A percentile compares a stretch with the other conserved stretches of the same genome.
These are phyloP conservation scores for Phoma sp. DNA, from an alignment of 2,329 filamentous ascomycete genomes.

Conservation along the genomic window DNA sequence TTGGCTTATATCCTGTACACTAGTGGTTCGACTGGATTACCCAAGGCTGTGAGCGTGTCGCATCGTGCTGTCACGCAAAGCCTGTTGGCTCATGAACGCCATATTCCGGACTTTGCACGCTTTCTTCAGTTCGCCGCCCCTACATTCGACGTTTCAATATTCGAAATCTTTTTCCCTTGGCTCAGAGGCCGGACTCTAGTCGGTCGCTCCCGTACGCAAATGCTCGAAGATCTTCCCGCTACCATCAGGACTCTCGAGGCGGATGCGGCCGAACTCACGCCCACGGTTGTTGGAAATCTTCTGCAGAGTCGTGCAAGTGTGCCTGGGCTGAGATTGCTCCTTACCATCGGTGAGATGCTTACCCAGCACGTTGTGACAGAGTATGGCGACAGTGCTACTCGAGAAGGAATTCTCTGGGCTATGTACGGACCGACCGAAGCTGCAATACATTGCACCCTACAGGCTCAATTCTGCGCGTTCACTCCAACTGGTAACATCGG, in stretches of 20 bases:
- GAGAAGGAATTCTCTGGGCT: constrained; percentile 75
- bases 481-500: constrained; percentile 75
- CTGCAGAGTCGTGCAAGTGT: constrained; percentile 71
- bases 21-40: constrained; percentile 85
- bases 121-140: constrained; percentile 93
- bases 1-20: constrained; percentile 94
- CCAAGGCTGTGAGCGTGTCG: constrained; percentile 85
- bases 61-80: constrained; percentile 83
- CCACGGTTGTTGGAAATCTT: constrained; percentile 82
- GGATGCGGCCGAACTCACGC: constrained; percentile 88
- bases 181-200: constrained; percentile 76
- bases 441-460: constrained; percentile 86
- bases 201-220: constrained; percentile 69
- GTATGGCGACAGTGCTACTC: constrained; percentile 68
- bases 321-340: constrained; percentile 71
- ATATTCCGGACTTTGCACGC: constrained; percentile 76
- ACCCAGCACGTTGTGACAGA: constrained; percentile 77
- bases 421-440: constrained; percentile 97
- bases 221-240: constrained; percentile 77
- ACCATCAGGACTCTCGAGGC: constrained; percentile 70
- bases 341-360: constrained; percentile 95
- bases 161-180: constrained; percentile 91
- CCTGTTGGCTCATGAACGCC: constrained; percentile 77
- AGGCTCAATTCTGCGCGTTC: constrained; percentile 64
- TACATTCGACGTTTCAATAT: constrained; percentile 93